Base-by-base conservation (phyloP, 192 early-diverging fungal species). In the Entomortierella beljakovae region DNA sequence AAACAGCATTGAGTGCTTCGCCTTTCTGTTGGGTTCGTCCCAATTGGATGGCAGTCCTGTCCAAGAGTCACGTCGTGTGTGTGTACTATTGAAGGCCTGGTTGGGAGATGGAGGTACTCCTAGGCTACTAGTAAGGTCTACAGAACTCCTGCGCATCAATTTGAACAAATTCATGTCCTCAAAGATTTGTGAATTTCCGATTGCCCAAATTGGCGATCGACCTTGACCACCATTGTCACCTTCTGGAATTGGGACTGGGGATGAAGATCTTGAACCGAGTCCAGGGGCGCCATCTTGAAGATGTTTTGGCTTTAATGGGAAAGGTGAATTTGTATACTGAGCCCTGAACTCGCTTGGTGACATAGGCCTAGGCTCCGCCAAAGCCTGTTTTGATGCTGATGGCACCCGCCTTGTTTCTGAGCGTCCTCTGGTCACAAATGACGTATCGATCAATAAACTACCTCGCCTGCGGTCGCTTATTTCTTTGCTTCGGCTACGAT, bases 111-210 rank as follows among this genome's bases (percentile, higher is more conserved):
- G 32, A 15, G 54, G 40, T 16, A 46, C 22, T 11, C 35, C 3
- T 15, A 3, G 3, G 40, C 26, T 35, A 51, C 32, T 43, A 35
- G 2, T 29, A 20, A 31, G 28, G 38, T 26, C 40, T 31, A 26
- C 18, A 40, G 38, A 23, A 38, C 33, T 48, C 50, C 53, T 62
- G 26, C 56, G 32, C 18, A 72, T 22, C 9, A 34, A 9, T 43
- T 72, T 72, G 61, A 72, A 72, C 0, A 61, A 61, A 37, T 72
- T 72, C 33, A 72, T n/a, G 32, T 72, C 70, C 34, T 64, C 70
- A 64, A 72, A 57, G 34, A 64, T 48, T 0, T 72, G 70, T 20
- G 57, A 60, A 42, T 43, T 50, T 33, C 61, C 61, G 26, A 35
- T 64, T 22, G 52, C 32, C 70, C 70, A 72, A 16, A 53, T 34